Evolutionary conservation across 371 early-diverging fungal species (phyloP).

Genomic region (Nosema muscidifuracis): DNA sequence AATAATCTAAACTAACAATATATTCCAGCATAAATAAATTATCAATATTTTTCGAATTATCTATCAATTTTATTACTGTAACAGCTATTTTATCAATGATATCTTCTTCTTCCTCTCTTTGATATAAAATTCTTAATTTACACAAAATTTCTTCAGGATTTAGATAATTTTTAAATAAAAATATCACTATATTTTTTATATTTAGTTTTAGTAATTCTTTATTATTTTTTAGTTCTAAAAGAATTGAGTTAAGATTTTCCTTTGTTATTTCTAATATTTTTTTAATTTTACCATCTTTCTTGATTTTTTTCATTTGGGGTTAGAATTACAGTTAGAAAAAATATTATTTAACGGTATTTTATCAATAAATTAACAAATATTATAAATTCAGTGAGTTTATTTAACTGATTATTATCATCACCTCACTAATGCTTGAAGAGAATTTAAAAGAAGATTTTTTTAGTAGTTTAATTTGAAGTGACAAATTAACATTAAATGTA

Average conservation of each 20-base stretch:
- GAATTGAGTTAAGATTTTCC: conserved; percentile 23
- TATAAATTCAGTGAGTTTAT: too few relatives aligned
- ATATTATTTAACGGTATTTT: too few relatives aligned
- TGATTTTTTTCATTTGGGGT: too few relatives aligned
- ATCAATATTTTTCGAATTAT: background rate
- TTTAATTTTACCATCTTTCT: too few relatives aligned
- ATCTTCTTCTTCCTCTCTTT: background rate
- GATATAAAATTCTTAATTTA: conserved; percentile 13
- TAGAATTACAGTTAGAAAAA: too few relatives aligned
- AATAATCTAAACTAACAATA: background rate
- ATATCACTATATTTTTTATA: conserved; percentile 17
- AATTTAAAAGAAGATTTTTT: too few relatives aligned
- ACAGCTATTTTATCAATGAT: background rate
- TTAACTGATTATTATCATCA: too few relatives aligned
- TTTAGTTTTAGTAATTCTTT: conserved; percentile 17
- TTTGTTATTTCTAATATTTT: conserved; percentile 7
- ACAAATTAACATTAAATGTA: too few relatives aligned
- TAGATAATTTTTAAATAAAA: conserved; percentile 15
- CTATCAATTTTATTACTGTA: background rate
- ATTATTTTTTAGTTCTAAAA: conserved; percentile 10
- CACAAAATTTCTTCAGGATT: conserved; percentile 16
- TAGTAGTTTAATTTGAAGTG: too few relatives aligned
- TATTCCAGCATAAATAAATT: background rate
- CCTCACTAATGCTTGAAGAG: too few relatives aligned
- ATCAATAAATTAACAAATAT: too few relatives aligned